These are phyloP conservation scores for Psilocybe tampanensis DNA, from an alignment of 768 basidiomycete species.

Conservation along the genomic window DNA sequence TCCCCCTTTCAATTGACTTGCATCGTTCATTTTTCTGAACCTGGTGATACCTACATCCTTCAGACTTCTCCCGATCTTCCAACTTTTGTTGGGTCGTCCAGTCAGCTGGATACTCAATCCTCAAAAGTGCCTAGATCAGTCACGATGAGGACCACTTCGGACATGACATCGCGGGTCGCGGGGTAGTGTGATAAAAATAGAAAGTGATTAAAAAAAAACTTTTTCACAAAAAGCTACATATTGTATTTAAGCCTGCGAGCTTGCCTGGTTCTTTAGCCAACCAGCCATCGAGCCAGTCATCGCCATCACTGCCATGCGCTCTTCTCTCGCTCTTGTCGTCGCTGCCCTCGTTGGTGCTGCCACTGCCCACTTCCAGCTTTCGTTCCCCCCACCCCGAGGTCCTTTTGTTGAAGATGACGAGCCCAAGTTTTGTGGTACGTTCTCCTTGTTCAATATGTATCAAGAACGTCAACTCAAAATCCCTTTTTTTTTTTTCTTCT, in stretches of 20 bases:
- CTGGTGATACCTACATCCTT: too few relatives aligned
- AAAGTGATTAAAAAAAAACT: conserved; percentile 4
- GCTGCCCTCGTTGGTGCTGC: conserved; percentile 43
- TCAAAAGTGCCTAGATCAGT: neutral
- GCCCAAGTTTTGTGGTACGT: conserved; percentile 65
- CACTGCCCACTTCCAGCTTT: conserved; percentile 79
- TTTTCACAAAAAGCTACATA: neutral
- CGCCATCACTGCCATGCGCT: conserved; percentile 30
- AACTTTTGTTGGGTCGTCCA: too few relatives aligned
- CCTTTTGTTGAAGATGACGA: conserved; percentile 62
- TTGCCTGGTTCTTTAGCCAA: neutral
- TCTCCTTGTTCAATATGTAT: too few relatives aligned
- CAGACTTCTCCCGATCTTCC: too few relatives aligned
- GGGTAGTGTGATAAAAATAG: conserved; percentile 4
- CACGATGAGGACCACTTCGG: neutral
- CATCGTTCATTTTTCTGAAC: too few relatives aligned
- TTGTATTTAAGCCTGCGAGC: conserved; percentile 1
- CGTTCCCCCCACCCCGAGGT: conserved; percentile 76
- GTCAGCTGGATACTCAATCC: too few relatives aligned
- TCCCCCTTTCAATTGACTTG: too few relatives aligned
- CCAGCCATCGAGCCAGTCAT: neutral
- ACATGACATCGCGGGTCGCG: neutral
- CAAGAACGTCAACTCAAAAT: too few relatives aligned
- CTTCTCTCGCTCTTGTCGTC: conserved; percentile 25
- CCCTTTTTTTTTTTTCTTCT: conserved; percentile 2